Evolutionary conservation across 495 filamentous ascomycete species (phyloP).

Genomic region (Neurospora terricola): DNA sequence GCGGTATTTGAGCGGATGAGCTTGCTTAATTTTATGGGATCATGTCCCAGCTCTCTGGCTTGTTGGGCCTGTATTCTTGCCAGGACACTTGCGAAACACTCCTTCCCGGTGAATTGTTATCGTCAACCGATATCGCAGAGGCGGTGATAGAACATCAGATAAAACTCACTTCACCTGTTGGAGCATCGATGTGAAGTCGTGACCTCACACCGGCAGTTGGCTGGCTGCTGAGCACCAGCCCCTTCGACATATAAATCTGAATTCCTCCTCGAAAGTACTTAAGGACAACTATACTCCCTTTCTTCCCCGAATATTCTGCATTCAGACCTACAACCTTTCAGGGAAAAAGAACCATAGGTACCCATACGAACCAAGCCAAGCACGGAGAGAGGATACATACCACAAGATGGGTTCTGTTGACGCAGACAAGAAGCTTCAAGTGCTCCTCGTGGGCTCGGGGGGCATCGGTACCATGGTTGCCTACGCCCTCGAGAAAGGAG

Average conservation of each 20-base stretch:
- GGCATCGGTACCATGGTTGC: conserved; percentile 32
- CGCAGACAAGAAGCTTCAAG: conserved; percentile 10
- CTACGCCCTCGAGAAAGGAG: conserved; percentile 24
- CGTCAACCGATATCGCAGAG: neutral
- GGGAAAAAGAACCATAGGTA: neutral
- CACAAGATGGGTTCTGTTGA: conserved; percentile 4
- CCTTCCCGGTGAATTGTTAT: neutral
- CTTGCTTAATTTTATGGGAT: neutral
- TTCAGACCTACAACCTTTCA: neutral
- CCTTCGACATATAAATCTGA: neutral
- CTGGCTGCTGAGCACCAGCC: neutral
- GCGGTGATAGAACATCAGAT: neutral
- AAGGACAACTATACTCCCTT: neutral
- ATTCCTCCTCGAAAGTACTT: neutral
- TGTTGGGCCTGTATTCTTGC: neutral
- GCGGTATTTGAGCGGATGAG: neutral
- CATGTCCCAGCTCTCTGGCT: neutral
- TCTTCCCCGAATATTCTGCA: neutral
- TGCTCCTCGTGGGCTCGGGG: conserved; percentile 30
- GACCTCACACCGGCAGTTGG: neutral
- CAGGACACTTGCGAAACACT: neutral
- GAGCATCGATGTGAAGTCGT: neutral
- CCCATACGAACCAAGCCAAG: neutral
- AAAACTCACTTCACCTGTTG: neutral
- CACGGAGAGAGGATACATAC: neutral